Evolutionary conservation across 495 filamentous ascomycete genomes (phyloP).

Genomic region (Hypoxylon lenormandii): DNA sequence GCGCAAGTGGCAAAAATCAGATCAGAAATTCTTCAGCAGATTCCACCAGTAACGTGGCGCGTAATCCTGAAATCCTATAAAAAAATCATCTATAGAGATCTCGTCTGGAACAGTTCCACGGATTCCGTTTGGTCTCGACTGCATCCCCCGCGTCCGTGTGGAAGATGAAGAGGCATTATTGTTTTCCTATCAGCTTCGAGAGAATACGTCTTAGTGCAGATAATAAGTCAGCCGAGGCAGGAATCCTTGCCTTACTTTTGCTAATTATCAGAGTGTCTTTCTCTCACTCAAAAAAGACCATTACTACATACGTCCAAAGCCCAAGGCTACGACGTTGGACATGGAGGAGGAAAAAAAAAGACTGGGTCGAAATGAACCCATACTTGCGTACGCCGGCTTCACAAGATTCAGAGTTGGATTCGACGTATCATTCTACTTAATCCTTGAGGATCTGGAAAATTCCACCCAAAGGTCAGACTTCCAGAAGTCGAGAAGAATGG

Average conservation of each 20-base stretch:
- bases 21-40: conserved; percentile 26
- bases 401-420: conserved; percentile 46
- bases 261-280: conserved; percentile 11
- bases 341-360: conserved; percentile 35
- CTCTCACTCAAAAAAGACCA: too few relatives aligned
- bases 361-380: conserved; percentile 34
- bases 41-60: conserved; percentile 2
- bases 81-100: neutral
- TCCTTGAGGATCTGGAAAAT: conserved; percentile 48
- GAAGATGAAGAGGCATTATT: conserved; percentile 22
- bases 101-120: conserved; percentile 28
- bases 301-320: neutral
- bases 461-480: conserved; percentile 30
- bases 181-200: conserved; percentile 27
- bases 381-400: conserved; percentile 19
- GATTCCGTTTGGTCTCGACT: conserved; percentile 28
- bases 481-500: conserved; percentile 34
- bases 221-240: conserved; percentile 2
- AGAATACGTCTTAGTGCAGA: conserved; percentile 19
- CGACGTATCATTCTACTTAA: conserved; percentile 43
- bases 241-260: conserved; percentile 24
- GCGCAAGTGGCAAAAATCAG: conserved; percentile 33
- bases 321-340: conserved; percentile 22
- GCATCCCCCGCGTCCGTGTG: conserved; percentile 22
- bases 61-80: too few relatives aligned